Conservation (phyloP, 441 rosid species). For the Daphne laureola region DNA sequence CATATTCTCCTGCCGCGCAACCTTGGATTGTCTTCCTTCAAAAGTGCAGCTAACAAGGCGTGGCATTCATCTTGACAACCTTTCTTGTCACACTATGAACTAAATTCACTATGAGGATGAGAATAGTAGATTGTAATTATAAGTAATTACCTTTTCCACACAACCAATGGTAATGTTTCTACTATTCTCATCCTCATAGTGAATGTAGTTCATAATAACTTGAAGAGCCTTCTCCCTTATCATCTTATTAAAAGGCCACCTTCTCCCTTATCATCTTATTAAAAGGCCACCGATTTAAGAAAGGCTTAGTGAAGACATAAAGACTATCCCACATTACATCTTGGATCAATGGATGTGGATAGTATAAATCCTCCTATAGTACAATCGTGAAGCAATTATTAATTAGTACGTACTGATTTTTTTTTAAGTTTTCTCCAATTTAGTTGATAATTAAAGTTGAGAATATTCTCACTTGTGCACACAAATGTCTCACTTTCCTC, state of each 20-base stretch:
- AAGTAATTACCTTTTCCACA: conserved; percentile 35
- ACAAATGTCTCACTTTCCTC: conserved; percentile 20
- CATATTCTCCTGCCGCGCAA: too few relatives aligned
- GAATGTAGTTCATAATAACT: conserved; percentile 38
- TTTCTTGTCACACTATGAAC: conserved; percentile 35
- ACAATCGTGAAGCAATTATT: neutral
- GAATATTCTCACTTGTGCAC: conserved; percentile 23
- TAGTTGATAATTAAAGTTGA: too few relatives aligned
- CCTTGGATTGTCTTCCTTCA: too few relatives aligned
- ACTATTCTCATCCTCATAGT: conserved; percentile 52
- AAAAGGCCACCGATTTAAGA: conserved; percentile 41
- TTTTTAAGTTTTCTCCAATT: too few relatives aligned
- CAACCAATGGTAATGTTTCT: conserved; percentile 54
- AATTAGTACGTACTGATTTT: too few relatives aligned
- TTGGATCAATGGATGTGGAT: conserved; percentile 31
- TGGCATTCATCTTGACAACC: too few relatives aligned
- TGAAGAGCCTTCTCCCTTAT: conserved; percentile 37
- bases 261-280: conserved; percentile 40
- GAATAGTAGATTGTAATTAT: conserved; percentile 12
- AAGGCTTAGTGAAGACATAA: conserved; percentile 29
- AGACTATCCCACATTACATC: conserved; percentile 30
- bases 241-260: conserved; percentile 48
- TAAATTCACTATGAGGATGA: conserved; percentile 58
- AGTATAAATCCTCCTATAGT: conserved; percentile 42
- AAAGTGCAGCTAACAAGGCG: too few relatives aligned